Evolutionary conservation across 495 filamentous ascomycete genomes (phyloP).

Genomic region (Cenococcum geophilum): DNA sequence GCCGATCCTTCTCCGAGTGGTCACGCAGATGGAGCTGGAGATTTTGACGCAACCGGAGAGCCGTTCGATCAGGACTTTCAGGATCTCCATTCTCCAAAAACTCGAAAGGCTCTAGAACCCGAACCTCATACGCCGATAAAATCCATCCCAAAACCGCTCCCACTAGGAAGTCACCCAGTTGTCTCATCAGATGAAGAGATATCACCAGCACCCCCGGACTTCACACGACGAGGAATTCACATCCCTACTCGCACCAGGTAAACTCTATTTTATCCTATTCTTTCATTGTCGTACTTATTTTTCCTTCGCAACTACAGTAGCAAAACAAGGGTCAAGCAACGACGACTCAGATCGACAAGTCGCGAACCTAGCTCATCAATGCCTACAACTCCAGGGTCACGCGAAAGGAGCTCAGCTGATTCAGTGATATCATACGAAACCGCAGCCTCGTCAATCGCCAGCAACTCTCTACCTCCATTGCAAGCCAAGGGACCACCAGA

Average conservation of each 20-base stretch:
- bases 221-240: slow-evolving; percentile 32
- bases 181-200: slow-evolving; percentile 27
- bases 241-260: slow-evolving; percentile 36
- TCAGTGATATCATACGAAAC: slow-evolving; percentile 39
- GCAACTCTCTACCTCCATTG: slow-evolving; percentile 35
- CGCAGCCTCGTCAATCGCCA: slow-evolving; percentile 32
- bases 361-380: slow-evolving; percentile 1
- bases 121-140: slow-evolving; percentile 9
- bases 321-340: slow-evolving; percentile 8
- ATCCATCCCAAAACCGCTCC: background rate
- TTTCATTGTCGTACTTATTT: background rate
- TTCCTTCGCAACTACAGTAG: slow-evolving; percentile 18
- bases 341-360: slow-evolving; percentile 24
- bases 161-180: slow-evolving; percentile 23
- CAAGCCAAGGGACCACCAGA: slow-evolving; percentile 40
- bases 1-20: background rate
- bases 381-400: slow-evolving; percentile 21
- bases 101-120: slow-evolving; percentile 13
- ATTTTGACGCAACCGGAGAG: slow-evolving; percentile 17
- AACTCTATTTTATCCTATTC: background rate
- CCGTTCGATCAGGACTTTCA: slow-evolving; percentile 31
- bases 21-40: background rate
- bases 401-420: slow-evolving; percentile 36
- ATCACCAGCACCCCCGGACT: slow-evolving; percentile 27
- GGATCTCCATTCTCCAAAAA: slow-evolving; percentile 15